Evolutionary conservation across 805 yeast genomes (phyloP).

Genomic region (Wickerhamiella musiphila): DNA sequence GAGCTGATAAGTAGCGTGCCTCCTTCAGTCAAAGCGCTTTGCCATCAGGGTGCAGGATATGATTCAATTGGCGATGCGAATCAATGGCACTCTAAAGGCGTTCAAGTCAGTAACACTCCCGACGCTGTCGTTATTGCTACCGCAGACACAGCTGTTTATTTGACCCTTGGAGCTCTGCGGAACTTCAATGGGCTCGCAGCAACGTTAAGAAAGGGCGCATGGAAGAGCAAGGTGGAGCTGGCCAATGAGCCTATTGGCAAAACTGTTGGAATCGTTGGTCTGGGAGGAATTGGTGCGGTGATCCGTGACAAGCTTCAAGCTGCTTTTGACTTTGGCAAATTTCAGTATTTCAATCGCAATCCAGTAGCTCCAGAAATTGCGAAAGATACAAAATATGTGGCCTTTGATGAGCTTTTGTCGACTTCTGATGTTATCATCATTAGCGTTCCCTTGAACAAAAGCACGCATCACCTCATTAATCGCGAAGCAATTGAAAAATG

Average conservation of each 20-base stretch:
- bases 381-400: conserved; percentile 28
- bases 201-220: conserved; percentile 28
- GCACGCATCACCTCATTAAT: conserved; percentile 34
- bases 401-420: conserved; percentile 30
- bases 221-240: conserved; percentile 27
- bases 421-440: conserved; percentile 33
- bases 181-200: conserved; percentile 30
- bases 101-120: conserved; percentile 38
- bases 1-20: conserved; percentile 27
- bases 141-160: conserved; percentile 37
- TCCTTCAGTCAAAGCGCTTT: conserved; percentile 26
- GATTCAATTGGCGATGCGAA: conserved; percentile 31
- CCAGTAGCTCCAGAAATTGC: conserved; percentile 32
- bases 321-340: conserved; percentile 30
- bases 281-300: conserved; percentile 48
- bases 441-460: conserved; percentile 35
- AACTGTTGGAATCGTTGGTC: conserved; percentile 40
- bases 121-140: conserved; percentile 36
- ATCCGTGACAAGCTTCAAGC: conserved; percentile 33
- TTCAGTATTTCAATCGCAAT: conserved; percentile 36
- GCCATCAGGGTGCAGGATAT: conserved; percentile 43
- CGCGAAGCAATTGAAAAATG: conserved; percentile 28
- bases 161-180: conserved; percentile 35
- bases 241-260: conserved; percentile 36
- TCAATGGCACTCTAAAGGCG: conserved; percentile 25